These are phyloP conservation scores for Pseudognaphalium luteoalbum DNA, from an alignment of 129 eudicot genomes.

Conservation along the genomic window DNA sequence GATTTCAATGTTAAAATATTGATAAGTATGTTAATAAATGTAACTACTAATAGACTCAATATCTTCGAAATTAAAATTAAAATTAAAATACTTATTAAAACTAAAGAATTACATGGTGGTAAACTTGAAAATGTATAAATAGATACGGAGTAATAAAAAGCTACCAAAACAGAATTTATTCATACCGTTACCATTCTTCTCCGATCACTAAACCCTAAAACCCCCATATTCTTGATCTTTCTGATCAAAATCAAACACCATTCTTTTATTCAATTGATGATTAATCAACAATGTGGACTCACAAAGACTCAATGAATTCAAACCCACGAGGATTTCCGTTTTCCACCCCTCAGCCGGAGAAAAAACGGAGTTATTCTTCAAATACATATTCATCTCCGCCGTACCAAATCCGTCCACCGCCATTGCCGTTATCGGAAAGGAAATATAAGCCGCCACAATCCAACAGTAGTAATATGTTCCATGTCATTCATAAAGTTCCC, in stretches of 20 bases:
- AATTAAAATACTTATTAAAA: no score
- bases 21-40: no score
- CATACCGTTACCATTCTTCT: not conserved
- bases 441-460: constrained; percentile 35
- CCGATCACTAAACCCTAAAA: not conserved
- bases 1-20: no score
- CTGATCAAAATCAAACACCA: constrained; percentile 5
- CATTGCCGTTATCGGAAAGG: constrained; percentile 46
- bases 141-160: no score
- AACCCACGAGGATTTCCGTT: constrained; percentile 24
- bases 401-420: constrained; percentile 14
- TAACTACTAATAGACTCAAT: no score
- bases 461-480: constrained; percentile 30
- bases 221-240: constrained; percentile 29
- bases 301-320: constrained; percentile 29
- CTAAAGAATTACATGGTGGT: no score
- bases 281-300: constrained; percentile 29
- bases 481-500: constrained; percentile 25
- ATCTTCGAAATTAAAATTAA: no score
- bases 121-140: no score
- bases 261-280: constrained; percentile 7
- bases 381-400: constrained; percentile 27
- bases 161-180: no score
- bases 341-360: constrained; percentile 47
- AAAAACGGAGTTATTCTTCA: constrained; percentile 27